Evolutionary conservation across 331 rosid species (phyloP).

Genomic region (Phaseolus coccineus): DNA sequence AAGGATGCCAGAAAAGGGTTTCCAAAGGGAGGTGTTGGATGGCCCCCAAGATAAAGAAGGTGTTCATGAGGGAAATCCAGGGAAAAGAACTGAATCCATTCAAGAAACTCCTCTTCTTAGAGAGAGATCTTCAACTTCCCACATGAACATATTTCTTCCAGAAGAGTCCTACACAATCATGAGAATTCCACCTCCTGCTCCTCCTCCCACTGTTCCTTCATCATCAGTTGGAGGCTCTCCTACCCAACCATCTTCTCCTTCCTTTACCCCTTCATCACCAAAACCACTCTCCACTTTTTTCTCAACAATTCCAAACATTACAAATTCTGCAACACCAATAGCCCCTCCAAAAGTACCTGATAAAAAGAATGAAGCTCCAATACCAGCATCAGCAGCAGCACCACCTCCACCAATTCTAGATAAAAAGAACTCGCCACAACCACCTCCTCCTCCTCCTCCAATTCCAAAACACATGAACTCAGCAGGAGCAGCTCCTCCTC

Average conservation of each 20-base stretch:
- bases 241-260: conserved; percentile 26
- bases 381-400: conserved; percentile 40
- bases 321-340: conserved; percentile 14
- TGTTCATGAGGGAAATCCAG: conserved; percentile 36
- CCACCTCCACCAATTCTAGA: conserved; percentile 37
- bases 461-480: conserved; percentile 13
- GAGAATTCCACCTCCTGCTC: conserved; percentile 46
- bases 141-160: conserved; percentile 49
- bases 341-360: conserved; percentile 38
- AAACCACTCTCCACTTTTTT: conserved; percentile 44
- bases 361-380: conserved; percentile 12
- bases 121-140: conserved; percentile 81
- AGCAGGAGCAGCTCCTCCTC: conserved; percentile 29
- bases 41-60: conserved; percentile 27
- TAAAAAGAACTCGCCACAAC: background rate
- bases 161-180: conserved; percentile 45
- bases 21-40: conserved; percentile 49
- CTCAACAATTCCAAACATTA: conserved; percentile 42
- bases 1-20: conserved; percentile 38
- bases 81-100: conserved; percentile 39
- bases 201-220: conserved; percentile 32
- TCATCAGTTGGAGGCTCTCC: conserved; percentile 22
- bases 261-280: conserved; percentile 51
- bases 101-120: conserved; percentile 82
- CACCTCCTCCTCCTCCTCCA: conserved; percentile 48